A percentile compares a stretch with the other conserved stretches of the same genome.
These are phyloP conservation scores for Clitoria ternatea DNA, from an alignment of 306 rosid genomes.

Conservation along the genomic window DNA sequence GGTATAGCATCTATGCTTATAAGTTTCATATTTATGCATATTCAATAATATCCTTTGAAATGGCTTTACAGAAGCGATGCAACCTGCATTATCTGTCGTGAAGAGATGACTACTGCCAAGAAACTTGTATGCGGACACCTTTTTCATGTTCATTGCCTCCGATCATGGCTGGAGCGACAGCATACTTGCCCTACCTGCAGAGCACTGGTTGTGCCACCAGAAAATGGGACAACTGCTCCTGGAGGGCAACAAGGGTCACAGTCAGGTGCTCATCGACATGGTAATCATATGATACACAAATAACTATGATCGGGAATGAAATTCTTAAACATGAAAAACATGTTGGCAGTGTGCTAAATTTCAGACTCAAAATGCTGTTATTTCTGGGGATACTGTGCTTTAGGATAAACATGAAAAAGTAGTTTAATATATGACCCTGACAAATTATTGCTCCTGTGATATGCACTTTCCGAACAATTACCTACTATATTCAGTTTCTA, in stretches of 20 bases:
- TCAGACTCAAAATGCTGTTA: neutral
- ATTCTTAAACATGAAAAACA: neutral
- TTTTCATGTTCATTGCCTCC: slow-evolving; percentile 94
- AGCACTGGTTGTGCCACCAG: slow-evolving; percentile 93
- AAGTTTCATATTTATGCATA: slow-evolving; percentile 10
- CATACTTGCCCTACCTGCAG: slow-evolving; percentile 99
- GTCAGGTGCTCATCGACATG: slow-evolving; percentile 59
- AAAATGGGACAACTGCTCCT: slow-evolving; percentile 56
- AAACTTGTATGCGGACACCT: slow-evolving; percentile 94
- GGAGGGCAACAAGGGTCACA: slow-evolving; percentile 67
- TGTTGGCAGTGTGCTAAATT: neutral
- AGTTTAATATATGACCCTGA: neutral
- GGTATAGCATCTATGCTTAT: neutral
- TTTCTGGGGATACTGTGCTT: neutral
- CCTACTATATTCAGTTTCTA: neutral
- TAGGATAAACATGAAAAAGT: neutral
- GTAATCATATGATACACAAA: slow-evolving; percentile 36
- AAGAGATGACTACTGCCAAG: slow-evolving; percentile 98
- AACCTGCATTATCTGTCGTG: slow-evolving; percentile 98
- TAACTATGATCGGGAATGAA: neutral
- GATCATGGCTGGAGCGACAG: slow-evolving; percentile 98
- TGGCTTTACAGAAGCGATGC: slow-evolving; percentile 81
- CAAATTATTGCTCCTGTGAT: neutral
- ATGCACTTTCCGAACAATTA: slow-evolving; percentile 3
- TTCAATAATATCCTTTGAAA: neutral